These are phyloP conservation scores for Colletotrichum ledebouriae DNA, from an alignment of 2,329 filamentous ascomycete genomes.

Conservation along the genomic window DNA sequence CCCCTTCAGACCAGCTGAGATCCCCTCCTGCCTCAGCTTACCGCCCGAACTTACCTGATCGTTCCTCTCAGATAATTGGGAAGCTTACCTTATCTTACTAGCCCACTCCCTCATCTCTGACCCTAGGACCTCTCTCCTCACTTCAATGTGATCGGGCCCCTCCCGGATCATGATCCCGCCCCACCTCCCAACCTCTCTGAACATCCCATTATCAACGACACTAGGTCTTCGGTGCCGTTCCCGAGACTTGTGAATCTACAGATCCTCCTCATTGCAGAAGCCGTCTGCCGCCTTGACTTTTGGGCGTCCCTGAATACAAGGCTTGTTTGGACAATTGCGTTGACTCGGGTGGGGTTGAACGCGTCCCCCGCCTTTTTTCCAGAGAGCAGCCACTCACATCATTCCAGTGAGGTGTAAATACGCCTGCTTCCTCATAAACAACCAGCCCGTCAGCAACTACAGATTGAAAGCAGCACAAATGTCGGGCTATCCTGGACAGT, in stretches of 20 bases:
- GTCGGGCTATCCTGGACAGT: conserved; percentile 56
- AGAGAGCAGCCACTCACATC: conserved; percentile 32
- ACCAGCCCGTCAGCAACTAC: neutral
- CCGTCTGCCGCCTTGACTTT: neutral
- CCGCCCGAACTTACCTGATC: neutral
- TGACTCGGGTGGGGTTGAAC: conserved; percentile 31
- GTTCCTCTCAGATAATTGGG: neutral
- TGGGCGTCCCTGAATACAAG: neutral
- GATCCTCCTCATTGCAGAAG: neutral
- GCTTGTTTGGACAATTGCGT: conserved; percentile 12
- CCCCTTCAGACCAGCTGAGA: conserved; percentile 16
- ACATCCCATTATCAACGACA: conserved; percentile 31
- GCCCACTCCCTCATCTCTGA: neutral
- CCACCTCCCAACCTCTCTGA: conserved; percentile 11
- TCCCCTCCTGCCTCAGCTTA: conserved; percentile 4
- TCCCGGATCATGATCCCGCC: conserved; percentile 30
- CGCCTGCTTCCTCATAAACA: conserved; percentile 13
- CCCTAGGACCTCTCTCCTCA: conserved; percentile 11
- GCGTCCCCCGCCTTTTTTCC: conserved; percentile 32
- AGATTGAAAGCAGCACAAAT: conserved; percentile 41
- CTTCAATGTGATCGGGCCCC: conserved; percentile 1
- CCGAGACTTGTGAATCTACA: conserved; percentile 5
- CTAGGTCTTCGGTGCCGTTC: conserved; percentile 23
- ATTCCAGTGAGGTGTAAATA: conserved; percentile 20
- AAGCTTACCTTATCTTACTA: neutral